Percentiles rank a stretch among this genome's conserved stretches.
Evolutionary conservation across 352 stramenopile genomes (phyloP).

Genomic region (Pythium monospermum): DNA sequence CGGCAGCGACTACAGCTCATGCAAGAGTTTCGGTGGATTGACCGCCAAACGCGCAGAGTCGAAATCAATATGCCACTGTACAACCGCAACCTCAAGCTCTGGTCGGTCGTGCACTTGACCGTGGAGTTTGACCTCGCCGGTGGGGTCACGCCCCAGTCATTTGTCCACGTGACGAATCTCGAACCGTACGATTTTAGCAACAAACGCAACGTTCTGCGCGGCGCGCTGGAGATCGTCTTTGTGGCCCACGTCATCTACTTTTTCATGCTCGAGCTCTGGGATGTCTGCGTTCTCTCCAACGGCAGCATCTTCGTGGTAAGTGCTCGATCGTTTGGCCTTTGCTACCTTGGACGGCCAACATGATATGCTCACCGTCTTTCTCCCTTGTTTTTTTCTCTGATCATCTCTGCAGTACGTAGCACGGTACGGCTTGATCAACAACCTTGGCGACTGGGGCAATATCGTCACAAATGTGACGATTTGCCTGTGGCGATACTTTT

Average conservation of each 20-base stretch:
- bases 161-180: slow-evolving; percentile 53
- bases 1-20: slow-evolving; percentile 26
- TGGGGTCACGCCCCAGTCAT: slow-evolving; percentile 34
- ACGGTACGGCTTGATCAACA: slow-evolving; percentile 62
- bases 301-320: slow-evolving; percentile 41
- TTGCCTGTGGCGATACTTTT: slow-evolving; percentile 53
- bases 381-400: not conserved
- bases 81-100: slow-evolving; percentile 57
- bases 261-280: slow-evolving; percentile 53
- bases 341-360: not conserved
- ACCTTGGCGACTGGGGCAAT: slow-evolving; percentile 62
- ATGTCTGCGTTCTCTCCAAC: slow-evolving; percentile 54
- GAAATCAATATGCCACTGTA: slow-evolving; percentile 54
- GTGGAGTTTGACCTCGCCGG: slow-evolving; percentile 58
- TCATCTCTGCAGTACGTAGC: slow-evolving; percentile 45
- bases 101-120: slow-evolving; percentile 52
- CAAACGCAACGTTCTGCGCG: slow-evolving; percentile 38
- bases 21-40: slow-evolving; percentile 48
- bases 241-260: slow-evolving; percentile 55
- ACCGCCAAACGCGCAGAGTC: slow-evolving; percentile 53
- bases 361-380: not conserved
- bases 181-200: slow-evolving; percentile 62
- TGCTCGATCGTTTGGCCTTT: slow-evolving; percentile 2
- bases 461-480: slow-evolving; percentile 52
- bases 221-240: slow-evolving; percentile 42